Evolutionary conservation across 75 land plant genomes (phyloP).

Genomic region (Azolla pinnata): DNA sequence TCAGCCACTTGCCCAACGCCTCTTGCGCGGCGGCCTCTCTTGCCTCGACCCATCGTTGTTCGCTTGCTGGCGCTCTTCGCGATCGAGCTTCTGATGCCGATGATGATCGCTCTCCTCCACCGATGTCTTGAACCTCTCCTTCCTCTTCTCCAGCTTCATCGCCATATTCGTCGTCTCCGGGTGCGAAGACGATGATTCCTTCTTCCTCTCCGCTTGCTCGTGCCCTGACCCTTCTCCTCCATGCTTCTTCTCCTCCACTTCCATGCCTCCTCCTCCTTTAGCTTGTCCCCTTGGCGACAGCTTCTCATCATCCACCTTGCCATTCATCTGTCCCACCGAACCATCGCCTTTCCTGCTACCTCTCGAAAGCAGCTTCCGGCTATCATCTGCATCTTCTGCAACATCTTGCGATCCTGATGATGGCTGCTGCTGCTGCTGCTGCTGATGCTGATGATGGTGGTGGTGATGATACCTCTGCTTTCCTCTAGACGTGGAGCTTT

Average conservation of each 20-base stretch:
- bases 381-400: too few species aligned
- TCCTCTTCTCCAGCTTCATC: slow-evolving; percentile 66
- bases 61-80: slow-evolving; percentile 20
- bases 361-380: too few species aligned
- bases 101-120: slow-evolving; percentile 53
- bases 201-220: too few species aligned
- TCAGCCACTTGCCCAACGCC: slow-evolving; percentile 61
- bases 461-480: neutral
- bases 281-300: too few species aligned
- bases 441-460: neutral
- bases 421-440: neutral
- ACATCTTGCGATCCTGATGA: too few species aligned
- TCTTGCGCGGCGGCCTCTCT: slow-evolving; percentile 83
- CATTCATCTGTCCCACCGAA: neutral
- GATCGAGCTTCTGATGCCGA: slow-evolving; percentile 28
- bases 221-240: too few species aligned
- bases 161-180: slow-evolving; percentile 57
- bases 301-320: neutral
- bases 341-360: too few species aligned
- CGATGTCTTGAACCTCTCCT: slow-evolving; percentile 75
- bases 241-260: too few species aligned
- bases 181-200: too few species aligned
- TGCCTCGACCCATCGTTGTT: slow-evolving; percentile 45
- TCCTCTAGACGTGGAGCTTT: neutral
- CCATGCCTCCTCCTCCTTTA: too few species aligned